Percentiles rank a stretch among this genome's conserved stretches.
Evolutionary conservation across 2,329 filamentous ascomycete species (phyloP).

Genomic region (Trichoderma hamatum): DNA sequence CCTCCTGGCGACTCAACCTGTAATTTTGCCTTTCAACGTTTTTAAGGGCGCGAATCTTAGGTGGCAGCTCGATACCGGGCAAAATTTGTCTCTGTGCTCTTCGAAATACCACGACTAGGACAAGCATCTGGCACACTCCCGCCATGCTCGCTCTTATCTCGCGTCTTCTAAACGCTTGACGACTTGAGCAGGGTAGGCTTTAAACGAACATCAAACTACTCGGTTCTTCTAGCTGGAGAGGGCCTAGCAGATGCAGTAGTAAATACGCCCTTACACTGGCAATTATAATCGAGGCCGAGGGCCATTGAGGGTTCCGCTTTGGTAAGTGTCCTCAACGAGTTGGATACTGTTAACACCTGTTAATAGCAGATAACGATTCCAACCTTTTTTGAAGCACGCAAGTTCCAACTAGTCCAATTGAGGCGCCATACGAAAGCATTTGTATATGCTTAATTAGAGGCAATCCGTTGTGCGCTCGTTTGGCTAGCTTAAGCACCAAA

Average conservation of each 20-base stretch:
- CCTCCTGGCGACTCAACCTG: background rate
- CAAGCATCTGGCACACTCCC: background rate
- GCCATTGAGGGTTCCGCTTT: background rate
- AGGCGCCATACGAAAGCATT: background rate
- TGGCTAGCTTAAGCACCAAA: background rate
- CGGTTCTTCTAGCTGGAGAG: background rate
- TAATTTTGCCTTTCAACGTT: background rate
- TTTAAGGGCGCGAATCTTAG: background rate
- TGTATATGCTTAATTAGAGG: background rate
- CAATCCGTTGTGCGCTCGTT: background rate
- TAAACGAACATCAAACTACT: background rate
- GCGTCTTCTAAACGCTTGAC: background rate
- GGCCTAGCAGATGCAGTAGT: constrained; percentile 12
- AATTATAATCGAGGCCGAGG: background rate
- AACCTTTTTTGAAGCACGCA: background rate
- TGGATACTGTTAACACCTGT: background rate
- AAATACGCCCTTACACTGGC: background rate
- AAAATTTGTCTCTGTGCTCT: background rate
- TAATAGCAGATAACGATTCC: background rate
- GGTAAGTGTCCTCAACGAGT: background rate
- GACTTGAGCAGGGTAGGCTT: background rate
- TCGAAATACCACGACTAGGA: background rate
- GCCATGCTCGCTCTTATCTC: background rate
- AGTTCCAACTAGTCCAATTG: background rate
- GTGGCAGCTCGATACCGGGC: background rate